Percentiles rank a stretch among this genome's conserved stretches.
Conservation (phyloP, 2,329 filamentous ascomycete genomes). For the Microcyclospora pomicola region DNA sequence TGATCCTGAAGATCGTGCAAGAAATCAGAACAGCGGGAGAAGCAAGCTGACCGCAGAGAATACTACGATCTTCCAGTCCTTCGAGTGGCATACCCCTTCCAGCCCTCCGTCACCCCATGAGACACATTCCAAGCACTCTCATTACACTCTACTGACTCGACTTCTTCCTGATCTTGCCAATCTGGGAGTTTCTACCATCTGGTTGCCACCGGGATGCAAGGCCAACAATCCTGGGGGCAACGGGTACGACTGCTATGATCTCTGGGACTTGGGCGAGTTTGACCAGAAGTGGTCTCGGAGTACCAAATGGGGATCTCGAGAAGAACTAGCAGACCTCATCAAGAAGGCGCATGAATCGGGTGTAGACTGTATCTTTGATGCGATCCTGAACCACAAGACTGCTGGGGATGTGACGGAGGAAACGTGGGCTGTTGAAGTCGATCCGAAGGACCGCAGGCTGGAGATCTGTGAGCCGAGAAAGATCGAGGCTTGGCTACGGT, state of each 20-base stretch:
- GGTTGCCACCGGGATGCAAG: conserved; percentile 61
- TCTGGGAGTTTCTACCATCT: conserved; percentile 47
- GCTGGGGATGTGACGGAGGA: conserved; percentile 52
- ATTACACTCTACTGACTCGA: conserved; percentile 17
- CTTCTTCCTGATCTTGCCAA: conserved; percentile 20
- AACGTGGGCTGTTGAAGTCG: conserved; percentile 49
- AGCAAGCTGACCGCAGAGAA: conserved; percentile 16
- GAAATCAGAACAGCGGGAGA: too few species aligned
- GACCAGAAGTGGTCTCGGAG: conserved; percentile 49
- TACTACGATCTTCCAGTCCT: conserved; percentile 50
- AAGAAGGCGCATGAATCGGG: conserved; percentile 32
- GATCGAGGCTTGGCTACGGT: conserved; percentile 56
- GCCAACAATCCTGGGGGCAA: conserved; percentile 47
- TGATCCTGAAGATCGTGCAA: too few species aligned
- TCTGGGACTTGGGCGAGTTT: conserved; percentile 60
- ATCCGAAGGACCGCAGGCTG: conserved; percentile 42
- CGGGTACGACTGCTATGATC: conserved; percentile 49
- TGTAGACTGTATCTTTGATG: conserved; percentile 53
- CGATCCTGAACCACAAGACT: conserved; percentile 59
- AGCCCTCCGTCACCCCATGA: conserved; percentile 14
- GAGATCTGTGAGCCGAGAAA: conserved; percentile 42
- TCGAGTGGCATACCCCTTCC: conserved; percentile 57
- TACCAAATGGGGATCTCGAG: conserved; percentile 57
- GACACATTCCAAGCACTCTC: conserved; percentile 32
- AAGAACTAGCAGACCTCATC: conserved; percentile 43